Base-by-base conservation (phyloP, 768 basidiomycete genomes). In the Termitomyces sp. region DNA sequence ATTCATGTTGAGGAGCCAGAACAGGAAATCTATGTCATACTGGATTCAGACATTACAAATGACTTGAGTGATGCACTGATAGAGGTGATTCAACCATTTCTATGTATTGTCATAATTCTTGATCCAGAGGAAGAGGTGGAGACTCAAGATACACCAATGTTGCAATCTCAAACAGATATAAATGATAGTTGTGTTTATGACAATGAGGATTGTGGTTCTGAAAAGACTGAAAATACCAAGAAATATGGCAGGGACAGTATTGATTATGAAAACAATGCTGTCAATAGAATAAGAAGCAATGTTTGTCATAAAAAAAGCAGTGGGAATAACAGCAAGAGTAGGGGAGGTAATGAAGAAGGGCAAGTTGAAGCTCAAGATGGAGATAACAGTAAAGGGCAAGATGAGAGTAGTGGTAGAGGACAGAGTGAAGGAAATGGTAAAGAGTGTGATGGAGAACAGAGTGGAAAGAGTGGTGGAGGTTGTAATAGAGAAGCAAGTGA, bases 1-100 rank as follows among this genome's bases (percentile, higher is more conserved):
- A n/a, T 38, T 2, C 2, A 53, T 19, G 10, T 24, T 38, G 15
- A 15, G 2, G 30, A 38, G 7, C 52, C 44, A n/a, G 32, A 53
- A 10, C 5, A 45, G n/a, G 34, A 37, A 8, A 53, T 53, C 2
- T 53, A 53, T 22, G 38, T 53, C 28, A 37, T 46, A 2, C 45
- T 53, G 19, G 44, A 53, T 5, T 53, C 44, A 0, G 24, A 53
- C 4, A n/a, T 53, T 2, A 12, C 43, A 2, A 15, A 53, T n/a
- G 34, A 28, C 0, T n/a, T 38, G 15, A 35, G 2, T 1, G 2
- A 22, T 14, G 8, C 34, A 2, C 15, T 53, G n/a, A n/a, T 28
- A 21, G 34, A 35, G 9, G 11, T 28, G 0, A 37, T 26, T 0
- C 9, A 38, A 2, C 52, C 43, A 1, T 38, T 35, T 11, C 4